Evolutionary conservation across 1,139 yeast species (phyloP).

Genomic region (Williopsis jadinii): DNA sequence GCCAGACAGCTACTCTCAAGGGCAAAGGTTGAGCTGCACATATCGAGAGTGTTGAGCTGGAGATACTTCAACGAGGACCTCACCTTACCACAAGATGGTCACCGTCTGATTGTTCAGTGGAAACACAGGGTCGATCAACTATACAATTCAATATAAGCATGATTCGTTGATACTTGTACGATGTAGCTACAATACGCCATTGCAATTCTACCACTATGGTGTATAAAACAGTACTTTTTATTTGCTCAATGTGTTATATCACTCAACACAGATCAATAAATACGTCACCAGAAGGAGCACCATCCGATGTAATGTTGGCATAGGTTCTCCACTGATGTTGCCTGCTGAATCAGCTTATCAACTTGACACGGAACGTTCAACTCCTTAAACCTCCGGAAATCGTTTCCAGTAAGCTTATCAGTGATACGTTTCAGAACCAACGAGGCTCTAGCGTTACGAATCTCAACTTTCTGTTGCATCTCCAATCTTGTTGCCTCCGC

Average conservation of each 20-base stretch:
- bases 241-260: background rate
- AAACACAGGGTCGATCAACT: constrained; percentile 8
- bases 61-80: constrained; percentile 46
- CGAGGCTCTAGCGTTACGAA: constrained; percentile 86
- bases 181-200: too few relatives aligned
- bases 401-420: constrained; percentile 91
- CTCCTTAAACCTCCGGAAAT: constrained; percentile 64
- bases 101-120: constrained; percentile 37
- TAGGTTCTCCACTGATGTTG: constrained; percentile 90
- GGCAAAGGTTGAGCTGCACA: constrained; percentile 46
- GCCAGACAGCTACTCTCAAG: constrained; percentile 23
- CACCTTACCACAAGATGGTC: constrained; percentile 28
- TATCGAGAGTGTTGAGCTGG: constrained; percentile 41
- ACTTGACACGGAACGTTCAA: constrained; percentile 87
- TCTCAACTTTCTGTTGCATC: constrained; percentile 69
- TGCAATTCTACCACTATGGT: too few relatives aligned
- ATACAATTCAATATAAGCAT: too few relatives aligned
- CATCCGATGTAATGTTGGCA: constrained; percentile 98
- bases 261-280: background rate
- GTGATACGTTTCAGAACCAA: constrained; percentile 85
- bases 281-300: constrained; percentile 89
- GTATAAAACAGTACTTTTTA: too few relatives aligned
- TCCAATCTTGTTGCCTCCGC: constrained; percentile 68
- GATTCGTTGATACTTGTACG: too few relatives aligned
- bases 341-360: constrained; percentile 89